phyloP scores from a whole-genome alignment of 768 basidiomycete species.

The Tulasnella sp. region DNA sequence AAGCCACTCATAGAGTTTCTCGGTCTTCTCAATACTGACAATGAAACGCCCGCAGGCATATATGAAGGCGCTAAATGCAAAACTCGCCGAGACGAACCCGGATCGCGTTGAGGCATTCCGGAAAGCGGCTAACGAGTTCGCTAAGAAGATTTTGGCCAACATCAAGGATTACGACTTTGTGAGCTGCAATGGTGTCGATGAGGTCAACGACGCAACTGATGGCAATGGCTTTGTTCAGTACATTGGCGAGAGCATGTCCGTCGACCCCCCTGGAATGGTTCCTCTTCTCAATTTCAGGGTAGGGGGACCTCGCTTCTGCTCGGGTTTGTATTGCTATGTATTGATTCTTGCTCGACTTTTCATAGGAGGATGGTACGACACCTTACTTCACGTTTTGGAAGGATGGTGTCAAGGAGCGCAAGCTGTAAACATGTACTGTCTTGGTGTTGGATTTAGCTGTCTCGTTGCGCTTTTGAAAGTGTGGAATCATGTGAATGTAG shows the following conservation, averaged over 20 bases:
- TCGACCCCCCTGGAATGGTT: conserved; percentile 94
- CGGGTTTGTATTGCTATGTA: neutral
- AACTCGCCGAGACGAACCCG: conserved; percentile 53
- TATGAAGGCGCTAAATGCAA: conserved; percentile 84
- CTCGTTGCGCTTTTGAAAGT: neutral
- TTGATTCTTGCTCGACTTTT: conserved; percentile 26
- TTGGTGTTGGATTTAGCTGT: neutral
- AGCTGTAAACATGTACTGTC: conserved; percentile 44
- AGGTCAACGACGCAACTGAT: neutral
- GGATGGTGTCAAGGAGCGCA: conserved; percentile 80
- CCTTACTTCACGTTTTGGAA: conserved; percentile 96
- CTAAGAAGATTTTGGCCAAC: conserved; percentile 83
- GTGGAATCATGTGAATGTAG: neutral
- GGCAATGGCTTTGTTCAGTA: conserved; percentile 22
- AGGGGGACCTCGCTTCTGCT: conserved; percentile 33
- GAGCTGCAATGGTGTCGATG: conserved; percentile 34
- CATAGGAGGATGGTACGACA: conserved; percentile 71
- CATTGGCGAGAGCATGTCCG: conserved; percentile 57
- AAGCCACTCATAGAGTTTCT: neutral
- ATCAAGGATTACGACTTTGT: conserved; percentile 96
- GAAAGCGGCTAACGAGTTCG: conserved; percentile 67
- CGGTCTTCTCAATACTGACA: neutral
- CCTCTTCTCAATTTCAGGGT: conserved; percentile 91
- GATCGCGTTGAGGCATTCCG: conserved; percentile 73
- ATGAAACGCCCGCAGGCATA: conserved; percentile 54